phyloP scores from a whole-genome alignment of 495 filamentous ascomycete species.

The Penicillium coprophilum region DNA sequence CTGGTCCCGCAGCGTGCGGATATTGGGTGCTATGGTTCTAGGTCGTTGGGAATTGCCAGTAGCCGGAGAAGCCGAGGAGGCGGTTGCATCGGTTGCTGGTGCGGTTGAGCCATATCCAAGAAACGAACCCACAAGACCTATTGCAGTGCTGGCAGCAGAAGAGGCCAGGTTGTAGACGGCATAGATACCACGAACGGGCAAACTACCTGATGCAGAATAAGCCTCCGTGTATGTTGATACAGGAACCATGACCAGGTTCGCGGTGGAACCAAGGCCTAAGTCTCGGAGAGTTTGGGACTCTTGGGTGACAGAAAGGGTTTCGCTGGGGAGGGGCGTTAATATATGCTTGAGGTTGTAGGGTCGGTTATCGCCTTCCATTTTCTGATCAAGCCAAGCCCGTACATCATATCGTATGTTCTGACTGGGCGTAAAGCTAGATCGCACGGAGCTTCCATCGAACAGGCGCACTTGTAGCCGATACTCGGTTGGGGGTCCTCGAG shows the following conservation, averaged over 20 bases:
- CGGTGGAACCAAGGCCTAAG: slow-evolving; percentile 70
- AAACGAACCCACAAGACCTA: slow-evolving; percentile 54
- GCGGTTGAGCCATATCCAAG: slow-evolving; percentile 48
- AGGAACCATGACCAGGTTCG: slow-evolving; percentile 80
- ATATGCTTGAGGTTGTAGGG: slow-evolving; percentile 87
- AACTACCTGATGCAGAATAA: slow-evolving; percentile 48
- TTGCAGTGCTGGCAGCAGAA: slow-evolving; percentile 43
- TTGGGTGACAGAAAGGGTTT: slow-evolving; percentile 67
- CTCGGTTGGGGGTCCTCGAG: slow-evolving; percentile 34
- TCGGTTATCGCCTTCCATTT: slow-evolving; percentile 46
- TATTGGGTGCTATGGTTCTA: slow-evolving; percentile 33
- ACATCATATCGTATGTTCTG: slow-evolving; percentile 67
- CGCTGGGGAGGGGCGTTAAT: slow-evolving; percentile 73
- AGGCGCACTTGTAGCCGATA: slow-evolving; percentile 76
- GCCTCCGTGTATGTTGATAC: slow-evolving; percentile 60
- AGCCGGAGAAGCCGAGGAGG: slow-evolving; percentile 18
- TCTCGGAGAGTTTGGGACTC: slow-evolving; percentile 66
- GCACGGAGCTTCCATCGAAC: slow-evolving; percentile 78
- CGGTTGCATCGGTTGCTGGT: slow-evolving; percentile 11
- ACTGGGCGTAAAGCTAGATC: slow-evolving; percentile 63
- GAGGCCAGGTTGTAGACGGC: slow-evolving; percentile 46
- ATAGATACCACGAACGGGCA: slow-evolving; percentile 46
- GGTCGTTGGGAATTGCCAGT: slow-evolving; percentile 15
- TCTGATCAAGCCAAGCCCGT: slow-evolving; percentile 70
- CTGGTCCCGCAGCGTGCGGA: slow-evolving; percentile 61